Evolutionary conservation across 352 stramenopile species (phyloP), one percentile per base, ranked within the genome.

Genomic region (Phytopythium helicoides): DNA sequence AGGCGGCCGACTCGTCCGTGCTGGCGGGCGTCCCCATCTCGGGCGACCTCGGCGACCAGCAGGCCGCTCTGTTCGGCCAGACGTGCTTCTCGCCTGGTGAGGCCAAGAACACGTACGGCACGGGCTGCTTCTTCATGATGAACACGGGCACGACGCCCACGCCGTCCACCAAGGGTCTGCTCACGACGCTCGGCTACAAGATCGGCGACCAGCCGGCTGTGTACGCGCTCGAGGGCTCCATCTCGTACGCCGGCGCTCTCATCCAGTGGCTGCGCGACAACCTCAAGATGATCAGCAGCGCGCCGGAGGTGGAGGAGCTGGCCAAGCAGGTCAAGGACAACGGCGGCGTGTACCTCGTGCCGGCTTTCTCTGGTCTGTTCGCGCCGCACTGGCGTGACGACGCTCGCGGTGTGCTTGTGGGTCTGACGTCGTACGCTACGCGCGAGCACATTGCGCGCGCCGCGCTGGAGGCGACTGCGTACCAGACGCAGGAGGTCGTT

Each of bases 61-160:
- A 99, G 60, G 95, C 96, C 2, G 97, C 97, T 26, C 68, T 99
- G 25, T 99, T 99, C 57, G 97, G 97, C 40, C 97, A 99, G 76
- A 92, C 87, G 40, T 98, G 95, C 60, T 99, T 99, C 73, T 71
- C 79, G 33, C 69, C 79, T 0, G 97, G 97, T 26, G 81, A 98
- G 60, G 95, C 95, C 41, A 99, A 99, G 73, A 98, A 97, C 73
- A 99, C 97, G 31, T 99, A 99, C 76, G 97, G 97, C 35, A 99
- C 97, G 37, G 97, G 97, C 36, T 96, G 97, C 58, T 99, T 99
- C 71, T 90, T 99, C 54, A 95, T 99, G 81, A 98, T 99, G 92
- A 99, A 99, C 80, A 99, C 97, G 14, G 97, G 97, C 40, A 86
- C 77, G 16, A 85, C 73, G 40, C 72, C 78, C n/a, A 92, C 90